These are phyloP conservation scores for Pyrenophora teres DNA, from an alignment of 2,329 filamentous ascomycete species.

Conservation along the genomic window DNA sequence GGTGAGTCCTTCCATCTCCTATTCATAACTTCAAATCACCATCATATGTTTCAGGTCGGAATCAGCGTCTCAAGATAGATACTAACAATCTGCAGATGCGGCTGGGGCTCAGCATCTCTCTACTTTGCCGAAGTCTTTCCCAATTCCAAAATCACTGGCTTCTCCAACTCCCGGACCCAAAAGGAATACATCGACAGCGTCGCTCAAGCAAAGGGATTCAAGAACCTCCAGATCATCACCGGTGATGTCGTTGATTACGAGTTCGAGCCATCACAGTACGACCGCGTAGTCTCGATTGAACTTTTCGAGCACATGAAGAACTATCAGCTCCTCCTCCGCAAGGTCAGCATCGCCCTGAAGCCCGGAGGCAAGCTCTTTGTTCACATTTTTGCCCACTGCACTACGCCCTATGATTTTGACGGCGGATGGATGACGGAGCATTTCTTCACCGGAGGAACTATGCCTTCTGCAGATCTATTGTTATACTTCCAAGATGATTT, in stretches of 20 bases:
- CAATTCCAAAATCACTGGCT: constrained; percentile 65
- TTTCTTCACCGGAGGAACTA: constrained; percentile 75
- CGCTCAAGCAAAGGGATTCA: constrained; percentile 61
- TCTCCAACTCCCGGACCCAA: constrained; percentile 72
- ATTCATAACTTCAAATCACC: not conserved
- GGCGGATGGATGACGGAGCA: constrained; percentile 75
- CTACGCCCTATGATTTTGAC: constrained; percentile 71
- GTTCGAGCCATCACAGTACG: constrained; percentile 63
- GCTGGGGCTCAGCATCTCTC: constrained; percentile 69
- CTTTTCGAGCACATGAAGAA: constrained; percentile 81
- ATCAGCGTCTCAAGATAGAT: not conserved
- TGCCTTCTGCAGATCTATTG: constrained; percentile 70
- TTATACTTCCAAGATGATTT: constrained; percentile 70
- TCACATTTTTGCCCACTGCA: constrained; percentile 69
- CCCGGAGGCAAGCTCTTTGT: constrained; percentile 70
- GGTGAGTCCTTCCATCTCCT: constrained; percentile 49
- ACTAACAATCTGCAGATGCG: constrained; percentile 56
- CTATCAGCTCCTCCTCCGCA: constrained; percentile 69
- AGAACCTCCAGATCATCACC: constrained; percentile 67
- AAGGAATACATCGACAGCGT: constrained; percentile 68
- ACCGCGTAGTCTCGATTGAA: constrained; percentile 71
- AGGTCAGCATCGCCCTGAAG: constrained; percentile 63
- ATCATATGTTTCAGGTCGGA: constrained; percentile 1
- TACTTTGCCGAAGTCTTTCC: constrained; percentile 70
- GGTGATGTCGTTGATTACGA: constrained; percentile 70